Evolutionary conservation across 2,329 filamentous ascomycete species (phyloP), one percentile per base, ranked within the genome.

Genomic region (Penicillium oxalicum): DNA sequence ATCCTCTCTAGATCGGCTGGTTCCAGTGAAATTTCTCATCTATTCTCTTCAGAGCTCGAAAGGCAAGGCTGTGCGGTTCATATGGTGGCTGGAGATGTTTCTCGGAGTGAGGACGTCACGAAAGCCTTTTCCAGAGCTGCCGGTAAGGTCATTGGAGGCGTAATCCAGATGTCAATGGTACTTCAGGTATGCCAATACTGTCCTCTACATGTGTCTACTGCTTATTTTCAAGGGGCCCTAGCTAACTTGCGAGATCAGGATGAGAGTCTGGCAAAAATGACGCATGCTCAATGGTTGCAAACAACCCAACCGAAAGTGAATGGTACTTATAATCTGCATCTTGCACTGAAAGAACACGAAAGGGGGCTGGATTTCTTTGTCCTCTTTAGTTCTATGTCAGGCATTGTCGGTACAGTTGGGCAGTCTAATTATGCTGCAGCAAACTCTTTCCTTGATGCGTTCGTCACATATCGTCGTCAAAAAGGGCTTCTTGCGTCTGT

Each of bases 331-430:
- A 68, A 62, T 28, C 55, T 65, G 4, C 64, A 70, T 40, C 8
- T 44, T 1, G 49, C 50, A 5, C 55, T 74, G 74, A 18, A 18
- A 18, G 18, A 18, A 18, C 55, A 48, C 74, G 6, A 40, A 12
- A 53, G 70, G 13, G 7, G 68, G 65, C 1, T 75, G 3, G 71
- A 74, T 48, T 74, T 74, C 54, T 74, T 74, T 52, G 50, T 74
- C n/a, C 48, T 68, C 13, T 55, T 74, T 13, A 67, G 67, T 2
- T 74, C 70, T 0, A 47, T 67, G 0, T 57, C 60, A 5, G 66
- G 66, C 5, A 55, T 66, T 1, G 44, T 69, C 34, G 64, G 67
- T 7, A 56, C 59, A 32, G 27, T 50, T 25, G 60, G 59, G 26
- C 58, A 71, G 44, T 61, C 62, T 3, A 67, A 61, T 13, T 74